Evolutionary conservation across 176 grass and related monocot species (phyloP), one percentile per base, ranked within the genome.

Genomic region (Oryza longistaminata): DNA sequence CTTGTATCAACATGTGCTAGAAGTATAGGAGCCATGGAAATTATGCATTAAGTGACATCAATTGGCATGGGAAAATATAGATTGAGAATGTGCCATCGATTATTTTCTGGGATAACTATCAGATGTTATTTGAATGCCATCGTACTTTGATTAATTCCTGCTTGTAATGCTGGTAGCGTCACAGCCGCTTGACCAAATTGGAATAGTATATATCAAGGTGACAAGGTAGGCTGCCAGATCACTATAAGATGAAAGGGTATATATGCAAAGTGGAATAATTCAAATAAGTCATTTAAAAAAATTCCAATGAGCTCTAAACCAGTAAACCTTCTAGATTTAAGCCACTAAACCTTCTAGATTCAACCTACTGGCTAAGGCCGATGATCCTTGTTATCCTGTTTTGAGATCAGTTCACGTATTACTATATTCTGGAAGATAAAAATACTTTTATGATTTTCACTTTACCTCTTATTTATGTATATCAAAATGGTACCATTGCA

Each of bases 401-500:
- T 87, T 60, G 44, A 68, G 19, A 34, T 5, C 58, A 17, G 53
- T 46, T 78, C 19, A 26, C 14, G 19, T 61, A 60, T 62, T 26
- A 70, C 49, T 58, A 53, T 40, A 65, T 64, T 80, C 19, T 49
- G 14, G 74, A 68, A 55, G 33, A 55, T 44, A 13, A 21, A 73
- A 10, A 43, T 71, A 12, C 49, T 52, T 52, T 52, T 52, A 52
- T 15, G 49, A 3, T 68, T 76, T 81, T 70, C 24, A 39, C 45
- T 21, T 64, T n/a, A 33, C 14, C 46, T 70, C 85, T 64, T 74
- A 70, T 13, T 5, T 44, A 48, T 83, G 49, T 48, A 71, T 72
- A 58, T 86, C 43, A 73, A 85, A 33, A 76, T 34, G 16, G 6
- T 58, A 45, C 31, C 15, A 55, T 82, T 58, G 39, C 87, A 93